These are phyloP conservation scores for Leishmania amazonensis DNA, from an alignment of 208 protist genomes.

Conservation along the genomic window DNA sequence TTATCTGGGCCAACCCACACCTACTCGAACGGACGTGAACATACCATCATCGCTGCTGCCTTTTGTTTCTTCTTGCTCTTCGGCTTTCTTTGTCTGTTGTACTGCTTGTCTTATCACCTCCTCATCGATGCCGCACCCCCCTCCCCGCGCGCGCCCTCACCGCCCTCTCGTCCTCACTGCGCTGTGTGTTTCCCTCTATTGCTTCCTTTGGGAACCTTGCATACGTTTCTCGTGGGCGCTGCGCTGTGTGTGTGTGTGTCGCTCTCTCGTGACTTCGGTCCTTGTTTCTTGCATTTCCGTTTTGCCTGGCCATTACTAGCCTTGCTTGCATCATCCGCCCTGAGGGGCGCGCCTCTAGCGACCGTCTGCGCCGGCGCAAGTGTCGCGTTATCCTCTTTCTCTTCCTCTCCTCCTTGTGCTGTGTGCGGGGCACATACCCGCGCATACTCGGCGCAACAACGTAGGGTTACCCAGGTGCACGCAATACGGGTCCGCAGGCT, in stretches of 20 bases:
- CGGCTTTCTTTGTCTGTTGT: neutral
- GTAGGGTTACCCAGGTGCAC: neutral
- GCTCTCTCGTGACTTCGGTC: neutral
- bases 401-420: neutral
- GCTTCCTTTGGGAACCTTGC: neutral
- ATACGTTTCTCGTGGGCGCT: slow-evolving; percentile 3
- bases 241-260: neutral
- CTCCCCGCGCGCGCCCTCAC: neutral
- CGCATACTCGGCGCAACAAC: neutral
- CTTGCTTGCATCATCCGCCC: neutral
- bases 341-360: neutral
- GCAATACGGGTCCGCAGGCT: neutral
- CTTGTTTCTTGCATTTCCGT: no score
- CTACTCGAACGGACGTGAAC: neutral
- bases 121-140: neutral
- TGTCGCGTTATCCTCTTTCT: neutral
- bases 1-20: neutral
- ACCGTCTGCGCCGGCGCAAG: neutral
- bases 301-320: neutral
- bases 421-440: neutral
- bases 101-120: neutral
- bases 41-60: neutral
- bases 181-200: neutral
- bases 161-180: no score
- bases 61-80: neutral